Percentiles rank a stretch among this genome's conserved stretches.
Conservation (phyloP, 495 filamentous ascomycete genomes). For the Aspergillus homomorphus region DNA sequence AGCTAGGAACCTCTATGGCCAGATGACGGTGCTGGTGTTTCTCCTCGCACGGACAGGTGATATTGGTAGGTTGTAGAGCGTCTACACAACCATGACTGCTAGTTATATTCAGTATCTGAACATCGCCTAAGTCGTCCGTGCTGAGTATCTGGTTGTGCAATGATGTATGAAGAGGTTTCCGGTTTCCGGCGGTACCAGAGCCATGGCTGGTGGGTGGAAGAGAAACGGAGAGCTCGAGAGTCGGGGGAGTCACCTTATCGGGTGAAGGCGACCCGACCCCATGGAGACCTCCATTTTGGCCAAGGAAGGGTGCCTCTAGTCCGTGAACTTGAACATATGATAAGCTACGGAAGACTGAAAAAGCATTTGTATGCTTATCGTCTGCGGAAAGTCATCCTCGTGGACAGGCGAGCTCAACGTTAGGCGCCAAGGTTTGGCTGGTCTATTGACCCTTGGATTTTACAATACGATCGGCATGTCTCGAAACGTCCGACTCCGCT, state of each 20-base stretch:
- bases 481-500: not conserved
- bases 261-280: conserved; percentile 10
- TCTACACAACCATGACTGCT: conserved; percentile 1
- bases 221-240: conserved; percentile 19
- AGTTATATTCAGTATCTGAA: conserved; percentile 2
- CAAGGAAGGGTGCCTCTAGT: not conserved
- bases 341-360: not conserved
- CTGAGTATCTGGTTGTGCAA: conserved; percentile 15
- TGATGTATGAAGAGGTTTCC: conserved; percentile 13
- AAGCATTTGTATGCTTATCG: not conserved
- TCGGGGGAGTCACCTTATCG: conserved; percentile 10
- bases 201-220: conserved; percentile 29
- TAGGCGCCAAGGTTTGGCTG: not conserved
- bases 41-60: not conserved
- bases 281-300: conserved; percentile 25
- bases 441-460: not conserved
- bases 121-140: conserved; percentile 13
- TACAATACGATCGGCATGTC: not conserved
- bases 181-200: conserved; percentile 18
- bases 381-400: not conserved
- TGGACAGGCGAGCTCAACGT: not conserved
- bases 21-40: conserved; percentile 20
- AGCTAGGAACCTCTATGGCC: conserved; percentile 19
- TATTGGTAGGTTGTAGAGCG: not conserved
- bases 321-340: not conserved